Base-by-base conservation (phyloP, 2,329 filamentous ascomycete species). In the Leptographium galeiforme region DNA sequence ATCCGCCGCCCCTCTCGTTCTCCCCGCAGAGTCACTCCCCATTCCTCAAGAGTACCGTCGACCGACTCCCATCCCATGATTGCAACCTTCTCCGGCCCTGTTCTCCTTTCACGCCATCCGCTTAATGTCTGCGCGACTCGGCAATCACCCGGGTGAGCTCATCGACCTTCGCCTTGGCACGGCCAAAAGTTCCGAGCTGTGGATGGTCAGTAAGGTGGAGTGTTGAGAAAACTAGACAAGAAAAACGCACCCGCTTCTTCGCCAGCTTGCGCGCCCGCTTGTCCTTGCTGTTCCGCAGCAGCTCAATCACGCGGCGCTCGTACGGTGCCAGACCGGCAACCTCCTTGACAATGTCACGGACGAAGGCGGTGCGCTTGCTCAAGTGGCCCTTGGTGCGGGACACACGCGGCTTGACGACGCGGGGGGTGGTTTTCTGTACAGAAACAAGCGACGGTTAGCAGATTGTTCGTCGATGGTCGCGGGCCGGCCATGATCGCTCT, bases 101-200 rank as follows among this genome's bases (percentile, higher is more conserved):
- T 43, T 18, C 18, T 43, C 40, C 6, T 18, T 14, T 40, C 38
- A 12, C 38, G 10, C 14, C n/a, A 10, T 40, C 50, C 40, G 41
- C 18, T 80, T 80, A 81, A 73, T 81, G 78, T 63, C 67, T 74
- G 76, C 91, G 90, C 71, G 90, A 85, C 80, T 97, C 93, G 68
- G 91, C 89, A 71, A 98, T 98, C 75, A 98, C 87, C 68, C 88
- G 84, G 78, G 89, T 88, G 78, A 98, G 89, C 79, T 97, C 91
- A 72, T 98, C 93, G 65, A 98, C 93, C 91, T 98, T 98, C 73
- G 82, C 85, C 91, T 98, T 98, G 70, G 91, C 91, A 74, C 93
- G 91, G 70, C 88, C 87, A 76, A 97, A 97, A 66, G 93, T 97
- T 72, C 93, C 93, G 79, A 98, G 90, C 86, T 93, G 61, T 19